Base-by-base conservation (phyloP, 352 stramenopile genomes). In the Blastocystis sp. region DNA sequence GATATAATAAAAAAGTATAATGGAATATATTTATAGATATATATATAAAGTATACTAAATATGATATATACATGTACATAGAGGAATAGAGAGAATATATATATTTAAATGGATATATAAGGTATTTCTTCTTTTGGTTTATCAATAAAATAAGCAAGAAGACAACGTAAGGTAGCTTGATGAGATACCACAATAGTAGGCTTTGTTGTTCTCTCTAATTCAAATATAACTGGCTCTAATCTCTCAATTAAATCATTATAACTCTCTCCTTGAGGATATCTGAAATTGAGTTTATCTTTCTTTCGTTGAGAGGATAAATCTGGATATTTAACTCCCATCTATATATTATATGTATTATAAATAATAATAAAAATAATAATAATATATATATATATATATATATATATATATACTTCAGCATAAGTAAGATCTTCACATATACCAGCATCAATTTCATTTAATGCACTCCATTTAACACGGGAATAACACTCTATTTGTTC, bases 231-330 rank as follows among this genome's bases (percentile, higher is more conserved):
- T 2, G 86, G 83, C 74, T 95, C 86, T 27, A 95, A 76, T 28
- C 88, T 78, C 58, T 94, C 79, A 48, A 92, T 94, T 49, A 95
- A 80, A 67, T 95, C 88, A 70, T 93, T 83, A 69, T 95, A 95
- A 32, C 80, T 93, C 76, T 95, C 87, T 49, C 85, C 84, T 72
- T 62, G 25, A 7, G 68, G 68, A 55, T 73, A 73, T 4, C 68
- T 27, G 33, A 34, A 62, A 24, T 62, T 62, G 10, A 62, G 30
- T 31, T 62, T 67, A 72, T 55, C 52, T 39, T 25, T 31, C 25
- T 65, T 56, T 11, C 40, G 19, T 23, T 65, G 55, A 33, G 10
- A 28, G 6, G 41, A 35, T n/a, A 65, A n/a, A 24, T 57, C 40
- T 11, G 55, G 55, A 30, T 62, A 65, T n/a, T 45, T 0, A 24